Conservation (phyloP, 192 early-diverging fungal species). For the Gorgonomyces haynaldii region DNA sequence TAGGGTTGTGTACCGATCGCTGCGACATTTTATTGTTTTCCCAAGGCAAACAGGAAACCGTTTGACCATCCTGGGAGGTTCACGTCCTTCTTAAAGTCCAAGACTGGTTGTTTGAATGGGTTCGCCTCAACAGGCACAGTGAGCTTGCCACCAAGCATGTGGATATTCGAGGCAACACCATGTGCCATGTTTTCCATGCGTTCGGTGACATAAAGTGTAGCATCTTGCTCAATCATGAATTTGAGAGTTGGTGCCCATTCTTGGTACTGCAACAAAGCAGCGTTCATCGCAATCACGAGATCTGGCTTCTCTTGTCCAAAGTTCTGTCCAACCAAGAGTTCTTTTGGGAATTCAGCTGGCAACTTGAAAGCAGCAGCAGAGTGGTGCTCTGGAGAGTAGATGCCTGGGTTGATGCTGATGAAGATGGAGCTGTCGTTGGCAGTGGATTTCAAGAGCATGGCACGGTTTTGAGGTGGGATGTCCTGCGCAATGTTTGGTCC, state of each 20-base stretch:
- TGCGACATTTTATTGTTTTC: too few species aligned
- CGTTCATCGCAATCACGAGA: constrained; percentile 33
- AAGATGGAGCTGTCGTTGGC: constrained; percentile 19
- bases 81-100: constrained; percentile 33
- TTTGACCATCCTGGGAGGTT: constrained; percentile 44
- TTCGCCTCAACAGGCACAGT: constrained; percentile 18
- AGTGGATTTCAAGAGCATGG: constrained; percentile 19
- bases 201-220: constrained; percentile 29
- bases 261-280: constrained; percentile 22
- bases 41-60: constrained; percentile 34
- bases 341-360: constrained; percentile 1
- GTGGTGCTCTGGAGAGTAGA: constrained; percentile 19
- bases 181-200: constrained; percentile 29
- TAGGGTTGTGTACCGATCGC: too few species aligned
- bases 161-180: constrained; percentile 20
- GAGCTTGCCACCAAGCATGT: constrained; percentile 15
- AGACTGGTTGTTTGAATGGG: constrained; percentile 41
- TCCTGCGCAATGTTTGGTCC: constrained; percentile 25
- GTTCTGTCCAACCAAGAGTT: background rate
- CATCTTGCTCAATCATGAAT: constrained; percentile 23
- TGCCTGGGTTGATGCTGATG: constrained; percentile 22
- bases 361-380: constrained; percentile 18
- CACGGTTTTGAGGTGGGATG: constrained; percentile 21
- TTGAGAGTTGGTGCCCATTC: constrained; percentile 26
- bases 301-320: constrained; percentile 29